phyloP scores from a whole-genome alignment of 768 basidiomycete genomes.

The Rhodotorula babjevae region DNA sequence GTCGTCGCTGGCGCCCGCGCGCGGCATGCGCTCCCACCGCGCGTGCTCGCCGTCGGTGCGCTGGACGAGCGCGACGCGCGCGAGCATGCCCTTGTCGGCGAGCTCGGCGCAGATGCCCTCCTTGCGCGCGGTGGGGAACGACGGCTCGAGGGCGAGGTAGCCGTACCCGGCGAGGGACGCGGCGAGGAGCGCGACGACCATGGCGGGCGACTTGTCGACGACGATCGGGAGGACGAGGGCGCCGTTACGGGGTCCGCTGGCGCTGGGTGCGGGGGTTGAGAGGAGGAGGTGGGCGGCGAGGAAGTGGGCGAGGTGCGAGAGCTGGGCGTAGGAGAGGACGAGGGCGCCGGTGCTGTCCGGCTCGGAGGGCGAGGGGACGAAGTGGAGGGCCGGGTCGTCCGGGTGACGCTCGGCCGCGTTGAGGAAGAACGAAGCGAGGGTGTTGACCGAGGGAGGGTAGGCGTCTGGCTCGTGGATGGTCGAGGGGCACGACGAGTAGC shows the following conservation, averaged over 20 bases:
- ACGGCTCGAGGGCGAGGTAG: constrained; percentile 37
- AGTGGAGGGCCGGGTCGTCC: constrained; percentile 24
- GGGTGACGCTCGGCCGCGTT: constrained; percentile 18
- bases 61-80: constrained; percentile 19
- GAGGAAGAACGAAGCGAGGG: constrained; percentile 30
- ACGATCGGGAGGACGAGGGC: constrained; percentile 29
- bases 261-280: not conserved
- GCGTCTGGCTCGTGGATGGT: constrained; percentile 1
- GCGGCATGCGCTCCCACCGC: not conserved
- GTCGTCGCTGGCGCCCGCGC: not conserved
- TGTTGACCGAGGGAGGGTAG: constrained; percentile 5
- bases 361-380: not conserved
- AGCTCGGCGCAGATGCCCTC: constrained; percentile 23
- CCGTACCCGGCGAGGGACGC: constrained; percentile 26
- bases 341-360: not conserved
- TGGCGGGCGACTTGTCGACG: constrained; percentile 23
- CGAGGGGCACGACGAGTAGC: constrained; percentile 1
- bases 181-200: constrained; percentile 30
- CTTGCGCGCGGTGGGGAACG: constrained; percentile 31
- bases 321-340: constrained; percentile 24
- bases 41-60: not conserved
- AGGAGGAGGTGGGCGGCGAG: constrained; percentile 17
- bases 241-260: not conserved
- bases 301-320: constrained; percentile 10
- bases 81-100: constrained; percentile 8